Percentiles rank a stretch among this genome's conserved stretches.
Conservation (phyloP, 768 basidiomycete species). For the Mycena metata region DNA sequence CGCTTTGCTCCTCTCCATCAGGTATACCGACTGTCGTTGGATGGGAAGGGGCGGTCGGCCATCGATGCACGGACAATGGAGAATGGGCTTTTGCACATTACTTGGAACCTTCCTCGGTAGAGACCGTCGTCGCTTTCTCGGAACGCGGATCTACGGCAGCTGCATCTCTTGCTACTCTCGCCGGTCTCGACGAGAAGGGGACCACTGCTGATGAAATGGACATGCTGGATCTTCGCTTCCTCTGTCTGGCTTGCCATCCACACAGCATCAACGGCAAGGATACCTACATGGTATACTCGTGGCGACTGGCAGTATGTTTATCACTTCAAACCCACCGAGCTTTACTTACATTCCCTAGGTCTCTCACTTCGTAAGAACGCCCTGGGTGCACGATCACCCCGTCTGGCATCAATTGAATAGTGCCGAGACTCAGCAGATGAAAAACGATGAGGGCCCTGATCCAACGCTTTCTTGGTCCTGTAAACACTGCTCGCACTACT, state of each 20-base stretch:
- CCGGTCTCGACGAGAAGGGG: slow-evolving; percentile 1
- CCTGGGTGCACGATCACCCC: background rate
- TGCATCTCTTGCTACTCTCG: slow-evolving; percentile 12
- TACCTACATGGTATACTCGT: background rate
- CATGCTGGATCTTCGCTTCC: slow-evolving; percentile 17
- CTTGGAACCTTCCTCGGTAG: background rate
- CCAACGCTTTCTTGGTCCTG: slow-evolving; percentile 32
- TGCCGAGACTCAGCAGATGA: background rate
- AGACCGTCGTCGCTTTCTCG: slow-evolving; percentile 23
- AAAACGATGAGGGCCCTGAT: slow-evolving; percentile 8
- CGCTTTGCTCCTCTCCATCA: background rate
- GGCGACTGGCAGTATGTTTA: slow-evolving; percentile 27
- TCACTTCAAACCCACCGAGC: background rate
- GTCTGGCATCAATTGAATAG: slow-evolving; percentile 1
- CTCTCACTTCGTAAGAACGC: slow-evolving; percentile 11
- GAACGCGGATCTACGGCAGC: slow-evolving; percentile 16
- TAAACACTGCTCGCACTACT: slow-evolving; percentile 29
- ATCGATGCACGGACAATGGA: slow-evolving; percentile 2
- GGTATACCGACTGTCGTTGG: background rate
- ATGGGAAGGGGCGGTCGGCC: slow-evolving; percentile 19
- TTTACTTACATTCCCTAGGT: slow-evolving; percentile 16
- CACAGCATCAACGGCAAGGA: background rate
- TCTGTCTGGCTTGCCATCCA: slow-evolving; percentile 14
- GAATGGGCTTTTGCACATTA: background rate
- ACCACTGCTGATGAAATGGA: slow-evolving; percentile 32